Evolutionary conservation across 2,329 filamentous ascomycete genomes (phyloP).

Genomic region (Fusarium foetens): DNA sequence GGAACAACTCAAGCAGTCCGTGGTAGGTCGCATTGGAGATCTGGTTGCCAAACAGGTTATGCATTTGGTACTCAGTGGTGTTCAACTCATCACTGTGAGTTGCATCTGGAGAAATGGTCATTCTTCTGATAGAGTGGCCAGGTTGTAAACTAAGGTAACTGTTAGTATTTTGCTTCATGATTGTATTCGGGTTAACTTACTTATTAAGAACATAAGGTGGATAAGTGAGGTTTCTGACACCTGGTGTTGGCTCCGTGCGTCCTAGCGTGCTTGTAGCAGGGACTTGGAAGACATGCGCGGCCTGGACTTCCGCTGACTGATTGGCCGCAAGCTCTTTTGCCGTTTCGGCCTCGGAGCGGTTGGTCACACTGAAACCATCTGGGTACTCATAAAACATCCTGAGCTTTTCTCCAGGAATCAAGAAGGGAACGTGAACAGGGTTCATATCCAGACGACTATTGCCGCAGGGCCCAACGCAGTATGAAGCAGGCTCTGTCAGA

Average conservation of each 20-base stretch:
- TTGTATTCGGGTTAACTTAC: neutral
- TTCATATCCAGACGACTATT: neutral
- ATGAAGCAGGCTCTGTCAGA: neutral
- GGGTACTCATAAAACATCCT: conserved; percentile 3
- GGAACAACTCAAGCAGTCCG: neutral
- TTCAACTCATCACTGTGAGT: neutral
- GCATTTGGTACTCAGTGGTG: neutral
- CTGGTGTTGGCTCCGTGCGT: neutral
- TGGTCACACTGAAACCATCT: neutral
- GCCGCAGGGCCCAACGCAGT: neutral
- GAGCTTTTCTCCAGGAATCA: neutral
- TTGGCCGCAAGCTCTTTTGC: neutral
- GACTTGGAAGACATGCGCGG: neutral
- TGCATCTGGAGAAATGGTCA: conserved; percentile 1
- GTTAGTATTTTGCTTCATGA: neutral
- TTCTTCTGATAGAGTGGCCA: neutral
- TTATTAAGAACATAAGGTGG: conserved; percentile 1
- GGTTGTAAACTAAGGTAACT: neutral
- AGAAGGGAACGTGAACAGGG: neutral
- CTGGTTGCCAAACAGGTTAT: neutral
- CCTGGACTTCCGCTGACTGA: neutral
- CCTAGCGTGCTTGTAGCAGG: neutral
- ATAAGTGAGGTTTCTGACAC: neutral
- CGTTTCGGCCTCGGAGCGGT: neutral
- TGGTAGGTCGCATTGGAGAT: neutral